A percentile compares a stretch with the other conserved stretches of the same genome.
phyloP scores from a whole-genome alignment of 2,329 filamentous ascomycete genomes.

The Triangularia verruculosa region DNA sequence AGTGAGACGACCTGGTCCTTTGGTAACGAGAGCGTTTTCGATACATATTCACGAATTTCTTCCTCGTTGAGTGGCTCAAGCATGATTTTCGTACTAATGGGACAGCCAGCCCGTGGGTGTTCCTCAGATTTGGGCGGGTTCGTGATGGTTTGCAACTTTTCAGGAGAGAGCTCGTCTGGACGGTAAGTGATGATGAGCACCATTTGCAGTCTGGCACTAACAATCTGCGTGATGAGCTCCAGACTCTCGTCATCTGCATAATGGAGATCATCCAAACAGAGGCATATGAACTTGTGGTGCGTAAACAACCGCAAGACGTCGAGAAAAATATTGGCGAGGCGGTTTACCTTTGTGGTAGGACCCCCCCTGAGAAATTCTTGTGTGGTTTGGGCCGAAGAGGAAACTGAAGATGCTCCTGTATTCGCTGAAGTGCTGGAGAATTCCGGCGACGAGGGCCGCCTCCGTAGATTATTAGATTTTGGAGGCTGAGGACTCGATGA shows the following conservation, averaged over 20 bases:
- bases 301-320: slow-evolving; percentile 82
- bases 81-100: slow-evolving; percentile 66
- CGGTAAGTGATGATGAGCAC: slow-evolving; percentile 76
- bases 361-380: slow-evolving; percentile 60
- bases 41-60: slow-evolving; percentile 79
- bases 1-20: slow-evolving; percentile 72
- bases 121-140: slow-evolving; percentile 54
- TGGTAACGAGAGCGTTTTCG: slow-evolving; percentile 72
- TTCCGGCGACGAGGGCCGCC: slow-evolving; percentile 51
- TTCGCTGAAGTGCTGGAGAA: slow-evolving; percentile 38
- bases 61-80: slow-evolving; percentile 72
- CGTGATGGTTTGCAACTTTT: slow-evolving; percentile 53
- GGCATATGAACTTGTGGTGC: slow-evolving; percentile 80
- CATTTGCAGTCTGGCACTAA: slow-evolving; percentile 74
- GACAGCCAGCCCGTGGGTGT: slow-evolving; percentile 43
- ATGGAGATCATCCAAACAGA: slow-evolving; percentile 85
- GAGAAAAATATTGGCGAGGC: slow-evolving; percentile 82
- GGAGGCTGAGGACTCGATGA: slow-evolving; percentile 35
- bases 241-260: slow-evolving; percentile 86
- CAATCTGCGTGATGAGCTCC: slow-evolving; percentile 78
- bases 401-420: slow-evolving; percentile 36
- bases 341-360: slow-evolving; percentile 61
- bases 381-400: slow-evolving; percentile 48
- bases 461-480: slow-evolving; percentile 34
- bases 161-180: slow-evolving; percentile 60